Percentiles rank a stretch among this genome's conserved stretches.
Conservation (phyloP, 1,139 yeast genomes). For the Scheffersomyces parashehatae region DNA sequence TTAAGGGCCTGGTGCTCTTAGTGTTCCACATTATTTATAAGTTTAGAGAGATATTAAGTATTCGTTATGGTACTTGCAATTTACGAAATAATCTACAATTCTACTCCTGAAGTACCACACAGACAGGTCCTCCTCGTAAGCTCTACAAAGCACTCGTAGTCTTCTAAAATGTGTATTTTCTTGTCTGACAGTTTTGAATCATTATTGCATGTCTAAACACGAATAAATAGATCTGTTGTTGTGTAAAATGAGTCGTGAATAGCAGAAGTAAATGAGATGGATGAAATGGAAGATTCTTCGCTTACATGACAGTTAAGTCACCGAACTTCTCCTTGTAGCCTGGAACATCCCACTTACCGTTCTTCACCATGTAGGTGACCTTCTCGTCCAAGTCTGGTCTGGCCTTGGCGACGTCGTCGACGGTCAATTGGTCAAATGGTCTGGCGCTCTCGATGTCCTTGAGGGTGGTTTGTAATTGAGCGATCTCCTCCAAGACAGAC, state of each 20-base stretch:
- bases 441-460: slow-evolving; percentile 94
- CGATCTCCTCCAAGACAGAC: slow-evolving; percentile 82
- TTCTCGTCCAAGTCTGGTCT: slow-evolving; percentile 97
- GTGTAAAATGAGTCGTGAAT: background rate
- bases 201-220: background rate
- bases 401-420: slow-evolving; percentile 91
- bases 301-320: slow-evolving; percentile 88
- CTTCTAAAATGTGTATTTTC: background rate
- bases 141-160: background rate
- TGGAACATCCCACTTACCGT: slow-evolving; percentile 98
- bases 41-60: too few relatives aligned
- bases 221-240: background rate
- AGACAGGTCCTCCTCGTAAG: background rate
- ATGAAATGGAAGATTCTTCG: slow-evolving; percentile 1
- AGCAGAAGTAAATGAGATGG: background rate
- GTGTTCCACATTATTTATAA: too few relatives aligned
- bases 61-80: background rate
- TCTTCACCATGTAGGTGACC: slow-evolving; percentile 91
- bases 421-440: slow-evolving; percentile 96
- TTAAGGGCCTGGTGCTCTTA: too few relatives aligned
- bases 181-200: background rate
- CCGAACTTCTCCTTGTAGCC: slow-evolving; percentile 98
- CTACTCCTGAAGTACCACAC: background rate
- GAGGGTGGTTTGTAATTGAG: slow-evolving; percentile 83
- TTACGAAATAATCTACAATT: background rate